A percentile compares a stretch with the other conserved stretches of the same genome.
Conservation (phyloP, 2,329 filamentous ascomycete species). For the Botryotinia calthae region DNA sequence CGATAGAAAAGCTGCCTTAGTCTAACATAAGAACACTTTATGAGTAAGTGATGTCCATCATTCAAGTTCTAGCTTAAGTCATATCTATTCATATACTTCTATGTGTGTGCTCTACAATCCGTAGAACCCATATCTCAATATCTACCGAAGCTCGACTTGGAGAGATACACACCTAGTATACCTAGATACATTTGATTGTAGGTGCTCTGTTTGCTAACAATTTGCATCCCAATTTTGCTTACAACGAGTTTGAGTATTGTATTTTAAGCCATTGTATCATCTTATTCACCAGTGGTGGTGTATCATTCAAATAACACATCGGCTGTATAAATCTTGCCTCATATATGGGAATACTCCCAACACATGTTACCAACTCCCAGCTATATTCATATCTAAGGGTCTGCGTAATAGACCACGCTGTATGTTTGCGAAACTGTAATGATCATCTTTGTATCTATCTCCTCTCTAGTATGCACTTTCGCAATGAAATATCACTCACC, state of each 20-base stretch:
- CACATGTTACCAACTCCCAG: not conserved
- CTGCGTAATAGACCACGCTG: not conserved
- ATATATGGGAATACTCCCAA: not conserved
- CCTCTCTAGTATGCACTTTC: not conserved
- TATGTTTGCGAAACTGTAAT: no score
- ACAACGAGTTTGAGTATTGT: not conserved
- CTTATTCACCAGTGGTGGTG: not conserved
- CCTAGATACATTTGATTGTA: not conserved
- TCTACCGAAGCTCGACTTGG: no score
- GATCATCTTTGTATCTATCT: not conserved
- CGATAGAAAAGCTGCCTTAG: no score
- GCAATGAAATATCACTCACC: not conserved
- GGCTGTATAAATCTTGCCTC: not conserved
- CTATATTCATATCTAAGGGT: no score
- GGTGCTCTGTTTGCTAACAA: not conserved
- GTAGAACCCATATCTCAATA: not conserved
- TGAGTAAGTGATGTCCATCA: no score
- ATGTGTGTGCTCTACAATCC: not conserved
- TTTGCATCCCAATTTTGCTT: not conserved
- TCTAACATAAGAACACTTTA: no score
- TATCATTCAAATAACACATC: not conserved
- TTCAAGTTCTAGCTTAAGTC: no score
- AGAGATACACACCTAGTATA: not conserved
- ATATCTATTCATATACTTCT: not conserved
- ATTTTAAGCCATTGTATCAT: not conserved